phyloP scores from a whole-genome alignment of 768 basidiomycete species.

The Coprinopsis strossmayeri region DNA sequence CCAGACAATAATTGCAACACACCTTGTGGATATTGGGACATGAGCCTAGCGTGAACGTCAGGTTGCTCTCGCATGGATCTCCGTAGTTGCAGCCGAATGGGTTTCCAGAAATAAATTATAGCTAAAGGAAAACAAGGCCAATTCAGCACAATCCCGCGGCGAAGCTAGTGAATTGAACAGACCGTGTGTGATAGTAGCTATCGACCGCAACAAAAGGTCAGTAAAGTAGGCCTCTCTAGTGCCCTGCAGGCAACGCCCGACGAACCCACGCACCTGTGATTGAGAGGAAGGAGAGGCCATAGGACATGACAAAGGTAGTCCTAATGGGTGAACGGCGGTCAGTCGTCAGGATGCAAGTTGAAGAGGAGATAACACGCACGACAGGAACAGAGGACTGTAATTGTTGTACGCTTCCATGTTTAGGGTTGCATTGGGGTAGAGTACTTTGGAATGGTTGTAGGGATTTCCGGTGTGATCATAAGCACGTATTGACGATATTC shows the following conservation, averaged over 20 bases:
- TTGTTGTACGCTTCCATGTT: constrained; percentile 36
- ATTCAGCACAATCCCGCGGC: neutral
- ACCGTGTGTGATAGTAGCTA: constrained; percentile 44
- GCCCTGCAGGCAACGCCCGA: neutral
- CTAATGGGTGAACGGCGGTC: constrained; percentile 18
- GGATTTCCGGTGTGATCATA: constrained; percentile 52
- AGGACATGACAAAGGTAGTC: constrained; percentile 50
- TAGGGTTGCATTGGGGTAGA: constrained; percentile 32
- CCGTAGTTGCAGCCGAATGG: constrained; percentile 45
- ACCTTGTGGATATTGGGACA: constrained; percentile 48
- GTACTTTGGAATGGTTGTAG: constrained; percentile 39
- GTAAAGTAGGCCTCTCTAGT: neutral
- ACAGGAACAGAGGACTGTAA: constrained; percentile 42
- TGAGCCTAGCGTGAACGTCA: constrained; percentile 56
- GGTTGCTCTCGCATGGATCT: constrained; percentile 47
- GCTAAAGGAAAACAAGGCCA: constrained; percentile 16
- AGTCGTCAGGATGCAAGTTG: neutral
- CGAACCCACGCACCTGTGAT: constrained; percentile 41
- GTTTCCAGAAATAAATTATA: constrained; percentile 51
- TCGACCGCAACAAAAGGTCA: neutral
- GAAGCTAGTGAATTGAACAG: constrained; percentile 1
- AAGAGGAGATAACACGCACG: constrained; percentile 24
- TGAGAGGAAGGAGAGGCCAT: constrained; percentile 54
- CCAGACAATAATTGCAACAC: neutral
- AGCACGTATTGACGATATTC: constrained; percentile 40